A percentile compares a stretch with the other conserved stretches of the same genome.
These are phyloP conservation scores for Daedaleopsis nitida DNA, from an alignment of 768 basidiomycete genomes.

Conservation along the genomic window DNA sequence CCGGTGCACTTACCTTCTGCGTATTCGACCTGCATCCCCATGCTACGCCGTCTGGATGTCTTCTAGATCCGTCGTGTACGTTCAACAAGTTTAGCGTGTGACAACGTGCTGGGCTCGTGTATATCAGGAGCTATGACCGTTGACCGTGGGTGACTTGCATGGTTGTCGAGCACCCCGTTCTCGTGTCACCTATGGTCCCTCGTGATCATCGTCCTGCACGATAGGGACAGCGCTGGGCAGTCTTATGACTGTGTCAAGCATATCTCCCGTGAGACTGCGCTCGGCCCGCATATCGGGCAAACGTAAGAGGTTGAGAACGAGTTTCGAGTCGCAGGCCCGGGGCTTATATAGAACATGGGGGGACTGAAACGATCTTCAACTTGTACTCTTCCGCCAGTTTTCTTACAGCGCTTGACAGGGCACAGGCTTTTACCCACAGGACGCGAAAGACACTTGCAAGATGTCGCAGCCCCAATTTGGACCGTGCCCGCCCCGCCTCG, in stretches of 20 bases:
- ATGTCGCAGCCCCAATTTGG: conserved; percentile 23
- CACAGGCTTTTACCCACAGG: background rate
- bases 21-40: no score
- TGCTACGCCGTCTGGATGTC: no score
- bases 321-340: background rate
- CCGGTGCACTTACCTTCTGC: no score
- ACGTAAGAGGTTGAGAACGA: background rate
- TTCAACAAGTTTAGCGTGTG: no score
- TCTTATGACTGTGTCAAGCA: conserved; percentile 9
- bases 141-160: no score
- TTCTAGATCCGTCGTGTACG: no score
- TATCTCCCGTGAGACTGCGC: conserved; percentile 15
- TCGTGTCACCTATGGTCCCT: conserved; percentile 1
- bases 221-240: conserved; percentile 2
- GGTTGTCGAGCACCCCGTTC: no score
- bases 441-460: background rate
- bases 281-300: background rate
- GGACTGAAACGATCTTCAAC: background rate
- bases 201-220: conserved; percentile 12
- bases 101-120: no score
- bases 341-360: conserved; percentile 1
- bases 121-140: no score
- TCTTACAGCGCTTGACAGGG: background rate
- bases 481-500: conserved; percentile 51
- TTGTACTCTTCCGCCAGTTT: background rate